Conservation (phyloP, 768 basidiomycete genomes). For the Mycena galericulata region DNA sequence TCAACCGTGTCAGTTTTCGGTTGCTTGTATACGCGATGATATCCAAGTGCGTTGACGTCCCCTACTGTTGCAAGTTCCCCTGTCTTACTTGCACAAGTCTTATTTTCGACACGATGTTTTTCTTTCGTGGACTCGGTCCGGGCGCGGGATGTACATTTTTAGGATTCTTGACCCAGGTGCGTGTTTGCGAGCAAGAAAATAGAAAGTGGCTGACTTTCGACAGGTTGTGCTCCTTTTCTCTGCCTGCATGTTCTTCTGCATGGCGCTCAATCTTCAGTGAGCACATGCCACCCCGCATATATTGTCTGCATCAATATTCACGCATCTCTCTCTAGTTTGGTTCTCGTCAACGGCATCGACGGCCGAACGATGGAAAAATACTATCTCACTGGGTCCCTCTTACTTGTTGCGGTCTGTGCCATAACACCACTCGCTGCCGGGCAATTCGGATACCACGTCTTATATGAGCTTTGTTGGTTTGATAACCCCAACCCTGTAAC, state of each 20-base stretch:
- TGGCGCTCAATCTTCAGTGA: slow-evolving; percentile 17
- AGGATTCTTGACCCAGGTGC: not conserved
- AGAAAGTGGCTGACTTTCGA: too few relatives aligned
- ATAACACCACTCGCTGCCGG: slow-evolving; percentile 8
- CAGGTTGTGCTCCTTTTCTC: slow-evolving; percentile 10
- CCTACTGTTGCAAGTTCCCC: not conserved
- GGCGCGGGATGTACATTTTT: not conserved
- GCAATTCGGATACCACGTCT: not conserved
- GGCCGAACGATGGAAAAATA: slow-evolving; percentile 19
- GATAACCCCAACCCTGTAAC: not conserved
- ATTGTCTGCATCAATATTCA: not conserved
- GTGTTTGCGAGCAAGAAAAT: too few relatives aligned
- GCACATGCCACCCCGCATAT: not conserved
- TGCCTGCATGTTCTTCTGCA: slow-evolving; percentile 12
- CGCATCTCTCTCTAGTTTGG: not conserved
- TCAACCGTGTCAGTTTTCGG: not conserved
- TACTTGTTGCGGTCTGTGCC: not conserved
- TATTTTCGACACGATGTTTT: not conserved
- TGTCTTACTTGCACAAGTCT: not conserved
- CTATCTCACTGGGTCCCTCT: not conserved
- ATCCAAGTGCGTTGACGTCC: not conserved
- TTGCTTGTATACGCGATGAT: not conserved
- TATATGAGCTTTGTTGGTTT: not conserved
- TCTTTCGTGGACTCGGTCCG: not conserved
- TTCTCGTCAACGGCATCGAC: slow-evolving; percentile 10